phyloP scores from a whole-genome alignment of 177 flowering plant genomes.

The Vitis hybrid region DNA sequence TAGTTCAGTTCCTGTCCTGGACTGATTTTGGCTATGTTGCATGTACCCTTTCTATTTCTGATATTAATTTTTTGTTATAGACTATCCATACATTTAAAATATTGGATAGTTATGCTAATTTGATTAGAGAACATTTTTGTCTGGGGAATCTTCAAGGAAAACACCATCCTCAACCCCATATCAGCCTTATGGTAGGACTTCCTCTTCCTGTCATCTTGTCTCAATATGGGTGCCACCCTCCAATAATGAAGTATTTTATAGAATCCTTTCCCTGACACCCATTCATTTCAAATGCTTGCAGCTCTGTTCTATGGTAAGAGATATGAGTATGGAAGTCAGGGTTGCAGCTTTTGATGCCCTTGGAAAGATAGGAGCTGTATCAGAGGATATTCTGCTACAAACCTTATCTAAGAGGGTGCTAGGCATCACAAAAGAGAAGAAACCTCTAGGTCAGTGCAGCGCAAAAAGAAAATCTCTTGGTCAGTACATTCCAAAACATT shows the following conservation, averaged over 20 bases:
- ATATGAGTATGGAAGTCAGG: constrained; percentile 74
- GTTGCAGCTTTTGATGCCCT: constrained; percentile 69
- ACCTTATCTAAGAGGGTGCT: constrained; percentile 65
- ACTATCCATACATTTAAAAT: not conserved
- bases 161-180: not conserved
- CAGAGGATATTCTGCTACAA: constrained; percentile 67
- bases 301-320: constrained; percentile 81
- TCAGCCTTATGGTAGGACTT: constrained; percentile 2
- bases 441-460: constrained; percentile 17
- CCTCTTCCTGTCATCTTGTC: constrained; percentile 4
- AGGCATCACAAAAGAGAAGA: constrained; percentile 35
- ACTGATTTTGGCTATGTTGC: not conserved
- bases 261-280: not conserved
- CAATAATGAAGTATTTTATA: not conserved
- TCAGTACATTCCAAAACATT: constrained; percentile 18
- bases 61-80: not conserved
- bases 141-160: constrained; percentile 13
- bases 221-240: not conserved
- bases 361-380: constrained; percentile 53
- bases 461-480: constrained; percentile 15
- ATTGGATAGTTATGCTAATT: constrained; percentile 4
- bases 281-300: constrained; percentile 26
- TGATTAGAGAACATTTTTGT: constrained; percentile 4
- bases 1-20: not conserved
- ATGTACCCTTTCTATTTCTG: not conserved